A percentile compares a stretch with the other conserved stretches of the same genome.
Conservation (phyloP, 1,284 basidiomycete species). For the Athelia psychrophila region DNA sequence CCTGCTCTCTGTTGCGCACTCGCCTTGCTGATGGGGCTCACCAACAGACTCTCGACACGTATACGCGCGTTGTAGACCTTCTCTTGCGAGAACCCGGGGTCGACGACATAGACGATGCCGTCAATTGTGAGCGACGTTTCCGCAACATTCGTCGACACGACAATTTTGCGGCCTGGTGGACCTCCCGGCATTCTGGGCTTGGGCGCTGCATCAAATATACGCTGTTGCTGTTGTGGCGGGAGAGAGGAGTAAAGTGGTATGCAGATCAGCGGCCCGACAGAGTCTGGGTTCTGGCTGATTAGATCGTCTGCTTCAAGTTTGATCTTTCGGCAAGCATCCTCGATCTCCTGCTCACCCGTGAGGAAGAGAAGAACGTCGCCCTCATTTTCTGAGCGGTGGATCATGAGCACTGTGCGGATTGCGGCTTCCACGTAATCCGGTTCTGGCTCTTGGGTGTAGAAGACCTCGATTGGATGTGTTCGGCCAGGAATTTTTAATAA, state of each 20-base stretch:
- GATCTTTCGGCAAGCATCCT: constrained; percentile 94
- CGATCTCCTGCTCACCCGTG: constrained; percentile 98
- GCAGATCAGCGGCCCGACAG: constrained; percentile 85
- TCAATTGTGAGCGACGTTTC: constrained; percentile 98
- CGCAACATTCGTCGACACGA: constrained; percentile 96
- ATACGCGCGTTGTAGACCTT: constrained; percentile 98
- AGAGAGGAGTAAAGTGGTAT: constrained; percentile 94
- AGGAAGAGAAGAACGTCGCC: constrained; percentile 95
- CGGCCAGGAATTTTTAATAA: constrained; percentile 96
- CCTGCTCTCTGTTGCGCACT: constrained; percentile 96
- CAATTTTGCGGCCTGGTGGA: constrained; percentile 89
- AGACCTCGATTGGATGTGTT: constrained; percentile 94
- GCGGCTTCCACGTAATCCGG: constrained; percentile 97
- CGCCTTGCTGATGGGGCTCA: constrained; percentile 95
- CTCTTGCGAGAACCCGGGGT: constrained; percentile 97
- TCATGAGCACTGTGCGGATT: constrained; percentile 95
- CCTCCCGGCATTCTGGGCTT: constrained; percentile 58
- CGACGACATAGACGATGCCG: constrained; percentile 98
- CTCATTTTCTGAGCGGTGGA: constrained; percentile 93
- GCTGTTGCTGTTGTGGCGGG: constrained; percentile 90
- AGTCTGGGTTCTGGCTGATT: constrained; percentile 62
- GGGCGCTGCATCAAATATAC: constrained; percentile 91
- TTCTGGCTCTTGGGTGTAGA: constrained; percentile 96
- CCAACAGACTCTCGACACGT: constrained; percentile 91
- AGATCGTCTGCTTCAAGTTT: constrained; percentile 87